Evolutionary conservation across 2,329 filamentous ascomycete genomes (phyloP), one percentile per base, ranked within the genome.

Genomic region (Fusarium pseudocircinatum): DNA sequence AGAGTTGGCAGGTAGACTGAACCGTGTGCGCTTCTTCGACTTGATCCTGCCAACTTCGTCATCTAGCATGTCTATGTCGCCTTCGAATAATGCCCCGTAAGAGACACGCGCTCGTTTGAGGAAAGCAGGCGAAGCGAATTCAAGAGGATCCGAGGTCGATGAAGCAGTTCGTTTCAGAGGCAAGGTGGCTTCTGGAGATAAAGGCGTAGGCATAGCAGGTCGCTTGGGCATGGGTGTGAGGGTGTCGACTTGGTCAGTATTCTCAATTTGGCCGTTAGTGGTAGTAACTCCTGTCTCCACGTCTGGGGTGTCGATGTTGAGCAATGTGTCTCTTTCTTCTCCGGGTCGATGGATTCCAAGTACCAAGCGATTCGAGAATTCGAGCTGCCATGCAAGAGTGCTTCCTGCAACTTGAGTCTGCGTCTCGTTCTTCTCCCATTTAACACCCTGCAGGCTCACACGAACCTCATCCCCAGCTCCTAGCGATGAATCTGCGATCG

Each of bases 91-190:
- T 1, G 90, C 89, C 3, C 91, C 91, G 63, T 92, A 92, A 1
- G 93, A 95, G 8, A 92, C 84, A 62, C 92, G 87, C 20, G 89
- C 87, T 60, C 92, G 87, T 80, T 93, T 95, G 26, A 94, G 83
- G 75, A 97, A 97, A 1, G 94, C 93, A 1, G 95, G 95, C 6
- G 94, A 97, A 9, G 89, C 85, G 83, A 91, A 96, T 74, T 92
- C 88, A 24, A 85, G 83, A 49, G 84, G 76, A 14, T 84, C 84
- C 50, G 84, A 74, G 6, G 78, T 78, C 26, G 81, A 69, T 11
- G 84, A 78, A 26, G 79, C 80, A 11, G 74, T 67, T 65, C 82
- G 81, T 53, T 84, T 85, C 24, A 75, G 73, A 9, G 81, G 78
- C 3, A 79, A 54, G 16, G 66, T 62, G 28, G 63, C 54, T 28